These are phyloP conservation scores for Pugionium cornutum DNA, from an alignment of 345 rosid species.

Conservation along the genomic window DNA sequence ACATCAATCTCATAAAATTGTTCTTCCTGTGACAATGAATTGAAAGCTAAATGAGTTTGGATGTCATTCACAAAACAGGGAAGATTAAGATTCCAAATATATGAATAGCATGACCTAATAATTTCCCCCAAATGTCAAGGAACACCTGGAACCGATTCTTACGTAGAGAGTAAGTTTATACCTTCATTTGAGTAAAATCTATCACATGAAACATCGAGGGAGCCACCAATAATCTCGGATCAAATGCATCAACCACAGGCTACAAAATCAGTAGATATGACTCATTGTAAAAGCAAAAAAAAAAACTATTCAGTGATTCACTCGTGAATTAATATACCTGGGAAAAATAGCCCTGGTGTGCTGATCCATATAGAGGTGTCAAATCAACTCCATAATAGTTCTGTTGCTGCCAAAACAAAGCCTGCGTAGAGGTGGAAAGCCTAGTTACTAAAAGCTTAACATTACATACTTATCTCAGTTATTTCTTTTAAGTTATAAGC, in stretches of 20 bases:
- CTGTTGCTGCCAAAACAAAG: constrained; percentile 97
- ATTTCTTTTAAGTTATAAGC: background rate
- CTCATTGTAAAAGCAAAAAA: constrained; percentile 13
- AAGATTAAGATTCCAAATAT: no score
- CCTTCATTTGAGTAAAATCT: constrained; percentile 82
- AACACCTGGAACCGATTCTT: background rate
- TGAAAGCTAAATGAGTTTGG: background rate
- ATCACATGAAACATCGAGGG: constrained; percentile 63
- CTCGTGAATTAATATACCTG: constrained; percentile 57
- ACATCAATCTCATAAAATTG: constrained; percentile 83
- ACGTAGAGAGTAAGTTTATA: constrained; percentile 27
- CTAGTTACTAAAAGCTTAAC: background rate
- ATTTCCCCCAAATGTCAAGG: background rate
- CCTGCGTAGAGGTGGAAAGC: constrained; percentile 46
- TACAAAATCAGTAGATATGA: constrained; percentile 37
- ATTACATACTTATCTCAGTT: background rate
- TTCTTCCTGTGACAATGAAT: constrained; percentile 65
- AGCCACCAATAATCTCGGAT: constrained; percentile 93
- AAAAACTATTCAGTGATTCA: background rate
- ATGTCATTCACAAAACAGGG: no score
- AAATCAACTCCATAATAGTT: constrained; percentile 90
- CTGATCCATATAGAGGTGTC: constrained; percentile 76
- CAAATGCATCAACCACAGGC: constrained; percentile 99
- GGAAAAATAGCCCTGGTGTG: constrained; percentile 91
- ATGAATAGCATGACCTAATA: no score